Evolutionary conservation across 2,329 filamentous ascomycete genomes (phyloP).

Genomic region (Clarireedia monteithiana): DNA sequence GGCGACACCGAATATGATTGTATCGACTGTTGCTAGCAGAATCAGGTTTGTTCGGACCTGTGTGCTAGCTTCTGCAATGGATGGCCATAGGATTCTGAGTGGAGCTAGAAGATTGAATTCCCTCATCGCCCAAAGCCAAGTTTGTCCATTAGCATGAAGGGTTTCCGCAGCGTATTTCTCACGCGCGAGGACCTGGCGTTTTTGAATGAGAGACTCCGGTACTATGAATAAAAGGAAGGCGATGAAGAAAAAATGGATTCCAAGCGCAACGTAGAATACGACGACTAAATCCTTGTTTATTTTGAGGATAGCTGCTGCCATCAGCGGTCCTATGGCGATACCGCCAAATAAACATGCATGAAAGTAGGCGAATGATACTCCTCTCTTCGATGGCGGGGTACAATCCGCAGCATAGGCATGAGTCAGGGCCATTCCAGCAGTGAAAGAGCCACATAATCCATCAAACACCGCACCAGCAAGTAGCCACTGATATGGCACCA

Average conservation of each 20-base stretch:
- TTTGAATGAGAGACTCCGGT: slow-evolving; percentile 76
- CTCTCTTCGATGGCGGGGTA: slow-evolving; percentile 69
- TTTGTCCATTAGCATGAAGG: slow-evolving; percentile 18
- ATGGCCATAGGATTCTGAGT: slow-evolving; percentile 70
- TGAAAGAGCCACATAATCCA: slow-evolving; percentile 83
- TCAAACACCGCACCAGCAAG: slow-evolving; percentile 71
- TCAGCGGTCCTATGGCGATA: slow-evolving; percentile 76
- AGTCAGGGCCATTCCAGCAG: slow-evolving; percentile 65
- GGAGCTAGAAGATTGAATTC: slow-evolving; percentile 65
- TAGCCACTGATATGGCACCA: slow-evolving; percentile 69
- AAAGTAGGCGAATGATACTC: slow-evolving; percentile 80
- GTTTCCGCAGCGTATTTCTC: slow-evolving; percentile 53
- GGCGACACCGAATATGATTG: slow-evolving; percentile 70
- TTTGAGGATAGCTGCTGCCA: slow-evolving; percentile 74
- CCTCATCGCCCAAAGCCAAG: slow-evolving; percentile 24
- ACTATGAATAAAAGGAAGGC: slow-evolving; percentile 61
- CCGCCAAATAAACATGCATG: slow-evolving; percentile 84
- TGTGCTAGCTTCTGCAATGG: slow-evolving; percentile 50
- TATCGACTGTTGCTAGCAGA: slow-evolving; percentile 71
- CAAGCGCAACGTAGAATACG: slow-evolving; percentile 78
- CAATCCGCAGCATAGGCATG: slow-evolving; percentile 89
- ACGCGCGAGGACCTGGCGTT: slow-evolving; percentile 61
- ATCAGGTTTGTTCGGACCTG: slow-evolving; percentile 73
- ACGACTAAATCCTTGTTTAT: slow-evolving; percentile 65
- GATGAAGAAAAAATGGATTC: slow-evolving; percentile 67